phyloP scores from a whole-genome alignment of 2,329 filamentous ascomycete species.

The Xylaria hypoxylon region DNA sequence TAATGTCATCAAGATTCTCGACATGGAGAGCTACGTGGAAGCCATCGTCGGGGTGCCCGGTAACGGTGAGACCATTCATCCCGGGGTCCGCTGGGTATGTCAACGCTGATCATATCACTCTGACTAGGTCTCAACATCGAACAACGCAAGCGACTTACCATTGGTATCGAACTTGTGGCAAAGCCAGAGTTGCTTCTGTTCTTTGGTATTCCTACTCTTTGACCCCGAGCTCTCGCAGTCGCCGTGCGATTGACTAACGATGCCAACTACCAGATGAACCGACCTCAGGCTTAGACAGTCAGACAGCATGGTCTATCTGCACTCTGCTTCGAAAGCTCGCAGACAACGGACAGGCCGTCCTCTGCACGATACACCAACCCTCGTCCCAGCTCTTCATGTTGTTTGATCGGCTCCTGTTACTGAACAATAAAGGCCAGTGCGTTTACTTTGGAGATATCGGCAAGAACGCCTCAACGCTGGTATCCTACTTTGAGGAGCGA shows the following conservation, averaged over 20 bases:
- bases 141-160: conserved; percentile 80
- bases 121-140: conserved; percentile 54
- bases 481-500: conserved; percentile 78
- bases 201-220: too few relatives aligned
- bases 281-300: conserved; percentile 88
- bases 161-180: conserved; percentile 90
- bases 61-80: conserved; percentile 57
- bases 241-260: conserved; percentile 79
- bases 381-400: conserved; percentile 91
- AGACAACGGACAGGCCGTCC: conserved; percentile 85
- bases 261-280: conserved; percentile 83
- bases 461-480: conserved; percentile 71
- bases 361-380: conserved; percentile 94
- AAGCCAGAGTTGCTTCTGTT: conserved; percentile 89
- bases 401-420: conserved; percentile 82
- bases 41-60: conserved; percentile 82
- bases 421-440: conserved; percentile 62
- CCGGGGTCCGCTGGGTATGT: neutral
- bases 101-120: neutral
- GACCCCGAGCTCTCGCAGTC: too few relatives aligned
- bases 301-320: conserved; percentile 90
- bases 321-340: conserved; percentile 86
- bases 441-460: conserved; percentile 83
- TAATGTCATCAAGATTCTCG: conserved; percentile 65
- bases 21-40: conserved; percentile 7